A percentile compares a stretch with the other conserved stretches of the same genome.
Conservation (phyloP, 2,329 filamentous ascomycete species). For the Lizonia empirigonia region DNA sequence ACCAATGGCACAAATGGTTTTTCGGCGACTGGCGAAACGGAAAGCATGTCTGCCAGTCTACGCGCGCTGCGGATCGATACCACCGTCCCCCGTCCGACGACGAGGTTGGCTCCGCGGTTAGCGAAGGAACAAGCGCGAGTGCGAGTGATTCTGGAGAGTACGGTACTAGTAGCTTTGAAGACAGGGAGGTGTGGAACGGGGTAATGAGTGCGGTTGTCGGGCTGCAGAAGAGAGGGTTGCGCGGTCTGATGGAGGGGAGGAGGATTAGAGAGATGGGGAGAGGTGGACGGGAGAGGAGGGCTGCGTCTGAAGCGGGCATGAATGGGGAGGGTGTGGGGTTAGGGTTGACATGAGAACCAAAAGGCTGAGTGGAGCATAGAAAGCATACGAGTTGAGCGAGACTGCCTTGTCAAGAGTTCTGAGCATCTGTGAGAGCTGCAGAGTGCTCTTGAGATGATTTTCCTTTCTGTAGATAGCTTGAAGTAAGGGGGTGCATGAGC, state of each 20-base stretch:
- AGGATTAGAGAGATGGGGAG: constrained; percentile 76
- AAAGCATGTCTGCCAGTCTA: constrained; percentile 42
- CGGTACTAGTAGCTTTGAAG: constrained; percentile 43
- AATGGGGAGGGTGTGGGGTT: constrained; percentile 18
- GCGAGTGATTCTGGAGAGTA: constrained; percentile 44
- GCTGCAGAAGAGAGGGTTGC: constrained; percentile 87
- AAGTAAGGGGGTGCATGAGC: neutral
- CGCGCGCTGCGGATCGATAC: constrained; percentile 58
- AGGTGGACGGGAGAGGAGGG: constrained; percentile 24
- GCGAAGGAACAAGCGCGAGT: constrained; percentile 38
- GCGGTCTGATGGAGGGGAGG: constrained; percentile 93
- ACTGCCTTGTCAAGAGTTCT: neutral
- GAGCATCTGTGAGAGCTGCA: constrained; percentile 8
- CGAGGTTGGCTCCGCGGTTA: constrained; percentile 43
- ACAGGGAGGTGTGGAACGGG: constrained; percentile 76
- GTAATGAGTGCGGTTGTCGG: constrained; percentile 90
- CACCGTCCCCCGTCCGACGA: constrained; percentile 49
- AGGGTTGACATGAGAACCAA: constrained; percentile 1
- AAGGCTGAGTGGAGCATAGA: neutral
- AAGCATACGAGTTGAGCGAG: neutral
- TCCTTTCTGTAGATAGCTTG: constrained; percentile 15
- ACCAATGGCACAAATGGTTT: constrained; percentile 39
- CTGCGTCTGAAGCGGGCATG: constrained; percentile 1
- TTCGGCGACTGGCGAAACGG: constrained; percentile 17
- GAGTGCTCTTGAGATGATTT: constrained; percentile 4